A percentile compares a stretch with the other conserved stretches of the same genome.
These are phyloP conservation scores for Chlorella vulgaris DNA, from an alignment of 139 green algal genomes.

Conservation along the genomic window DNA sequence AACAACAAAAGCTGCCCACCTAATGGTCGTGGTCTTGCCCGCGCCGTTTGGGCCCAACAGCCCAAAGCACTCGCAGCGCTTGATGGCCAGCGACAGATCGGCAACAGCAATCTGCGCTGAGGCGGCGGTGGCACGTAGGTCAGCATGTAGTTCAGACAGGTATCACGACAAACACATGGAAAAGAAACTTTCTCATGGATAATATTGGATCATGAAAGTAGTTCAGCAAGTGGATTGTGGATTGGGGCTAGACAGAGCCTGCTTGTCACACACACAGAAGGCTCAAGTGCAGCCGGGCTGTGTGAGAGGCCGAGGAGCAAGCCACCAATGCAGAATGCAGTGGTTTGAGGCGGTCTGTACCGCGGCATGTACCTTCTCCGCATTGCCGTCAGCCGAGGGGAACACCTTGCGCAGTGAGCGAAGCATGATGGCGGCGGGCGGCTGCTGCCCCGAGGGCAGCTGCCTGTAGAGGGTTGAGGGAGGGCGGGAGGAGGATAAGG, in stretches of 20 bases:
- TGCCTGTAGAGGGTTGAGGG: not conserved
- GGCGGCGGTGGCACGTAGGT: too few species aligned
- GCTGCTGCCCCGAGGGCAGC: not conserved
- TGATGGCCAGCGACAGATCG: slow-evolving; percentile 58
- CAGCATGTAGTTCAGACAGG: too few species aligned
- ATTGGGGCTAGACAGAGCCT: too few species aligned
- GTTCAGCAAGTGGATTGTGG: too few species aligned
- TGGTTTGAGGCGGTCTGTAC: too few species aligned
- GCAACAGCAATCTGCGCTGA: slow-evolving; percentile 29
- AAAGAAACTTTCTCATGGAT: too few species aligned
- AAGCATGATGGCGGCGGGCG: slow-evolving; percentile 44
- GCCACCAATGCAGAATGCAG: not conserved
- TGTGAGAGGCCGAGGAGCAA: too few species aligned
- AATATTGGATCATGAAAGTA: too few species aligned
- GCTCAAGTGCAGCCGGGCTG: too few species aligned
- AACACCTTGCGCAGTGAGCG: slow-evolving; percentile 51
- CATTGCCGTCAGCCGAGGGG: slow-evolving; percentile 31
- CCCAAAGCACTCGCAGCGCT: slow-evolving; percentile 67
- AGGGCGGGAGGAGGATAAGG: not conserved
- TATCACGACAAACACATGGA: too few species aligned
- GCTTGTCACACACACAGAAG: too few species aligned
- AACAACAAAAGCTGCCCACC: not conserved
- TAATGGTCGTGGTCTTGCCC: slow-evolving; percentile 83
- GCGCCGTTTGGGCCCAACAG: slow-evolving; percentile 92
- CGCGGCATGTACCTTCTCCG: slow-evolving; percentile 26